These are phyloP conservation scores for Tephrocybe sp. DNA, from an alignment of 768 basidiomycete genomes.

Conservation along the genomic window DNA sequence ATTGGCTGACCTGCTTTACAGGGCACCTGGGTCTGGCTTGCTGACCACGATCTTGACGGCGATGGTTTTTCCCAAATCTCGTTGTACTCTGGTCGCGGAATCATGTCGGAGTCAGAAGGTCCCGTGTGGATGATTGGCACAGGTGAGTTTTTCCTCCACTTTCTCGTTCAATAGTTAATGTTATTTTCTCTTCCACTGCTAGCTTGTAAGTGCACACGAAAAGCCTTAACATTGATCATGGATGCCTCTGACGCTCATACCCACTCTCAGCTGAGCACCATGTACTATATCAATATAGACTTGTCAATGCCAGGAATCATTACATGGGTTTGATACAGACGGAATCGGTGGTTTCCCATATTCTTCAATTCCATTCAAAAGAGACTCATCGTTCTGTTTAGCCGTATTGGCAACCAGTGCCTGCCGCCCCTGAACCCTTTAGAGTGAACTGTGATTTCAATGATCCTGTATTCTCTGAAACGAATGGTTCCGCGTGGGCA, in stretches of 20 bases:
- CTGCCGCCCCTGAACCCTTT: constrained; percentile 59
- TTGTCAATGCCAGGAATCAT: constrained; percentile 62
- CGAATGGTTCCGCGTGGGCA: constrained; percentile 53
- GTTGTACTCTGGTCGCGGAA: constrained; percentile 69
- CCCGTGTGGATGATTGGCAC: constrained; percentile 87
- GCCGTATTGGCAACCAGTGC: constrained; percentile 71
- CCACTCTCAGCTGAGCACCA: constrained; percentile 61
- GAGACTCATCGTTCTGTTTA: constrained; percentile 23
- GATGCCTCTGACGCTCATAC: neutral
- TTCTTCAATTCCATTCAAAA: neutral
- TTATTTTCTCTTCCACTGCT: too few species aligned
- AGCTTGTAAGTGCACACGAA: constrained; percentile 8
- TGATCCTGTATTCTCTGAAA: constrained; percentile 50
- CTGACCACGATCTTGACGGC: constrained; percentile 77
- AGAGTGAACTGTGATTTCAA: constrained; percentile 35
- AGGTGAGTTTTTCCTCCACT: constrained; percentile 28
- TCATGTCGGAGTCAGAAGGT: constrained; percentile 70
- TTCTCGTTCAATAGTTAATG: neutral
- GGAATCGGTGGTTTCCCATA: constrained; percentile 52
- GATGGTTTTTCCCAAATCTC: constrained; percentile 46
- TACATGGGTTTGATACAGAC: constrained; percentile 76
- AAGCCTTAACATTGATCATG: neutral
- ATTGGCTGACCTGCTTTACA: constrained; percentile 21
- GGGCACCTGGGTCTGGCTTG: constrained; percentile 83
- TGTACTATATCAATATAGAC: constrained; percentile 65